Conservation (phyloP, 306 rosid genomes). For the Dryas octopetala region DNA sequence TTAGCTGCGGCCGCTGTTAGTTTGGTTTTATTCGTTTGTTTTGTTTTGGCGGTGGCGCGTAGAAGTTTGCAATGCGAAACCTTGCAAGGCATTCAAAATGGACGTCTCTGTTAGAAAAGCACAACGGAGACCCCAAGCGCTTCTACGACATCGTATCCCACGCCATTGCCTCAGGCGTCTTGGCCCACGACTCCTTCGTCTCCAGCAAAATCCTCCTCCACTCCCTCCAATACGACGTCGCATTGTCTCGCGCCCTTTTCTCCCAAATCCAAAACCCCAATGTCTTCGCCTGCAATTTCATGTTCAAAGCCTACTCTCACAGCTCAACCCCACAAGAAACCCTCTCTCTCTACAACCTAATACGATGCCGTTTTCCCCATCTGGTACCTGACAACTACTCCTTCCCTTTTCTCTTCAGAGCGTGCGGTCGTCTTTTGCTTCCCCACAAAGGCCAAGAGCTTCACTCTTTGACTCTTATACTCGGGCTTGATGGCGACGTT, state of each 20-base stretch:
- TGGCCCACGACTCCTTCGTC: background rate
- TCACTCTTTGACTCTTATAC: constrained; percentile 12
- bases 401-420: constrained; percentile 20
- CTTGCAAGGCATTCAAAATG: background rate
- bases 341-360: constrained; percentile 14
- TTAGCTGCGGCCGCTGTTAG: no score
- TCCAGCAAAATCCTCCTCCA: constrained; percentile 19
- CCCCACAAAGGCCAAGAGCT: constrained; percentile 24
- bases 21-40: background rate
- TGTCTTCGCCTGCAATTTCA: constrained; percentile 31
- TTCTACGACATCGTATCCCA: constrained; percentile 9
- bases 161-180: constrained; percentile 20
- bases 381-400: constrained; percentile 18
- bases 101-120: background rate
- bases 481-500: constrained; percentile 7
- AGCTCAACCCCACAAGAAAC: constrained; percentile 13
- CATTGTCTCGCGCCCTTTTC: constrained; percentile 18
- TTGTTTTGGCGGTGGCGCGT: background rate
- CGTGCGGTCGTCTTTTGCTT: constrained; percentile 14
- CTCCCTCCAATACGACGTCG: constrained; percentile 7
- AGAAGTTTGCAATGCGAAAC: background rate
- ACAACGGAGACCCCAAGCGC: background rate
- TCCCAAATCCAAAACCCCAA: constrained; percentile 24
- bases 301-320: constrained; percentile 22
- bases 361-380: background rate